Base-by-base conservation (phyloP, 768 basidiomycete species). In the Boletus speciosus region DNA sequence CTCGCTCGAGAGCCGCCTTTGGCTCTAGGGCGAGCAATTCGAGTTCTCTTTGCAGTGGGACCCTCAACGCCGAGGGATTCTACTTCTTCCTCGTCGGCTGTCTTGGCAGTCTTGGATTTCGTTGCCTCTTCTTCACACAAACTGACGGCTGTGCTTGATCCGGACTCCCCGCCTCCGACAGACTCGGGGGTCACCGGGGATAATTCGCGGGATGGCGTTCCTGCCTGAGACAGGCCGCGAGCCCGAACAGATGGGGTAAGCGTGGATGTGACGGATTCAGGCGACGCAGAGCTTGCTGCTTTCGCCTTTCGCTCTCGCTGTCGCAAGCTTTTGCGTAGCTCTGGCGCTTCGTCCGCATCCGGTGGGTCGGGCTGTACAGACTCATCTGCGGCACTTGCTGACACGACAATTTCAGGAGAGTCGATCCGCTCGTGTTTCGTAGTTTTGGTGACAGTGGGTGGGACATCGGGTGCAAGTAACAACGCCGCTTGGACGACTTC, bases 81-180 rank as follows among this genome's bases (percentile, higher is more conserved):
- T 5, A 16, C 64, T 47, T 49, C 65, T 15, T 52, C 59, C 1
- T 53, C 65, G 9, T 49, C 51, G 5, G 32, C 59, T 3, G 36
- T 11, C 47, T 60, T 56, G 54, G 43, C 35, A 38, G 19, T 40
- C 54, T 70, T 68, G 52, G 54, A 44, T 34, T 61, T 70, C 29
- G 56, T 48, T 9, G 44, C 64, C 15, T 61, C 68, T 46, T 68
- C 70, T 5, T 59, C 69, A 34, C 59, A 70, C 40, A 70, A 34
- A 49, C 69, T 70, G 12, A 70, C 69, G 12, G 70, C 70, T 6
- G 70, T 70, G 50, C 69, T 70, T 8, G 70, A 71, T 14, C 64
- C 68, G 4, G 68, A 71, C 47, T 66, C 66, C 2, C 46, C 59
- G 10, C 58, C 67, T 16, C 59, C 67, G 42, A 67, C 36, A 34